These are phyloP conservation scores for Rhypophila decipiens DNA, from an alignment of 495 filamentous ascomycete genomes.

Conservation along the genomic window DNA sequence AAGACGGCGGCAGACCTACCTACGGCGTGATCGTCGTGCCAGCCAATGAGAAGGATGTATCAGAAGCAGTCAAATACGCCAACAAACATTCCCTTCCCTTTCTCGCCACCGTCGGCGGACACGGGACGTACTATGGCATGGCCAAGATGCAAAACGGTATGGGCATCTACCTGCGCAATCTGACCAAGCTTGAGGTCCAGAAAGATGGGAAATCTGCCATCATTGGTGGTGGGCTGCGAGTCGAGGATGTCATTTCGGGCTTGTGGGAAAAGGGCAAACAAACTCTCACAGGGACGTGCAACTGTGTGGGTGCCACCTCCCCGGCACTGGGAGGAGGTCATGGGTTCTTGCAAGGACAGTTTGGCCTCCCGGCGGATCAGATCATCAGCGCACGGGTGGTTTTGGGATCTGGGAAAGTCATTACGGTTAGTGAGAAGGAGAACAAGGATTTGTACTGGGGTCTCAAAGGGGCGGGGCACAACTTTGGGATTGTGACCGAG, in stretches of 20 bases:
- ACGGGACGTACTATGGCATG: slow-evolving; percentile 35
- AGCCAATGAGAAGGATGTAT: slow-evolving; percentile 46
- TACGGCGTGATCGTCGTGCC: slow-evolving; percentile 36
- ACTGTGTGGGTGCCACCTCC: slow-evolving; percentile 46
- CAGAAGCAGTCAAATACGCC: slow-evolving; percentile 39
- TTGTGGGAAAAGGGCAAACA: slow-evolving; percentile 31
- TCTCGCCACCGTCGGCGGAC: slow-evolving; percentile 40
- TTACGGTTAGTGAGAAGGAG: slow-evolving; percentile 22
- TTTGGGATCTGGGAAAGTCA: slow-evolving; percentile 45
- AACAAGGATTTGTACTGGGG: slow-evolving; percentile 50
- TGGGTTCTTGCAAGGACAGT: slow-evolving; percentile 49
- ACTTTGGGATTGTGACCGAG: slow-evolving; percentile 54
- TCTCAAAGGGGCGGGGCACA: slow-evolving; percentile 53
- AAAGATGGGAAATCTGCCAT: slow-evolving; percentile 37
- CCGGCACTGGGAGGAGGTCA: slow-evolving; percentile 56
- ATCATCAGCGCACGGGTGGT: slow-evolving; percentile 48
- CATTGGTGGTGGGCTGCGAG: slow-evolving; percentile 42
- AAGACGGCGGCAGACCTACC: neutral
- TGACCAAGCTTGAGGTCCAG: slow-evolving; percentile 35
- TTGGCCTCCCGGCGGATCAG: slow-evolving; percentile 54
- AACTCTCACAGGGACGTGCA: slow-evolving; percentile 45
- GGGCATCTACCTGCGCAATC: slow-evolving; percentile 36
- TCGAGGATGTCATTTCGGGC: slow-evolving; percentile 18
- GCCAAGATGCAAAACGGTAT: slow-evolving; percentile 39
- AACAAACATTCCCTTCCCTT: slow-evolving; percentile 41